Conservation (phyloP, 1,139 yeast genomes). For the Pichia sp. region DNA sequence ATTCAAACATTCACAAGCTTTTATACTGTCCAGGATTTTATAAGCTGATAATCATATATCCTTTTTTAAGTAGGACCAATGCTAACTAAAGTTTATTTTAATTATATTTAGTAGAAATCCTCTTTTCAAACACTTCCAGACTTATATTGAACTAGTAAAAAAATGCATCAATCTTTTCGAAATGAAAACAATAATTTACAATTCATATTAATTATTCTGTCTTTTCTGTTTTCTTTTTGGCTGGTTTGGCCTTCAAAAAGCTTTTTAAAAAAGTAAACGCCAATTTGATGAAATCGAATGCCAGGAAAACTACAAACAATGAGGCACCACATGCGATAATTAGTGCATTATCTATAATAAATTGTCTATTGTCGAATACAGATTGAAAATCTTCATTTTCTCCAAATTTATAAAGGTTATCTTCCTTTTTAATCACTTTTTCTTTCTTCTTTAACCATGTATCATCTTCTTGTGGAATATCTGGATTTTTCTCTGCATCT, state of each 20-base stretch:
- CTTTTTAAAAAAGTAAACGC: background rate
- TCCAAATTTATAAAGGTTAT: slow-evolving; percentile 22
- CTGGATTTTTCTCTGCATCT: slow-evolving; percentile 16
- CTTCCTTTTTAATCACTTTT: slow-evolving; percentile 16
- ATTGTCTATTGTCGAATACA: slow-evolving; percentile 18
- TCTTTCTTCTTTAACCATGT: slow-evolving; percentile 27
- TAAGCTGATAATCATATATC: too few relatives aligned
- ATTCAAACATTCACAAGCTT: too few relatives aligned
- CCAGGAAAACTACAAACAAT: slow-evolving; percentile 8
- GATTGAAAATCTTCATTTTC: slow-evolving; percentile 20
- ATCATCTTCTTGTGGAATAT: slow-evolving; percentile 22
- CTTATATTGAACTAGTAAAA: too few relatives aligned
- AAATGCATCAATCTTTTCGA: too few relatives aligned
- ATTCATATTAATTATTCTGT: too few relatives aligned
- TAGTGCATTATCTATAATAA: slow-evolving; percentile 25
- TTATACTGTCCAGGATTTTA: too few relatives aligned
- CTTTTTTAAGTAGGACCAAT: too few relatives aligned
- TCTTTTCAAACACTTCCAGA: too few relatives aligned
- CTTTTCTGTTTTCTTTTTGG: background rate
- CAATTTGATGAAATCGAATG: slow-evolving; percentile 11
- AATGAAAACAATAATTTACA: too few relatives aligned
- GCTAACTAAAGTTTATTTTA: too few relatives aligned
- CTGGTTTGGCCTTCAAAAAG: too few relatives aligned
- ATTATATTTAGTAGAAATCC: too few relatives aligned
- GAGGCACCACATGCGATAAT: slow-evolving; percentile 18